phyloP scores from a whole-genome alignment of 331 rosid genomes.

The Rosa hybrid region DNA sequence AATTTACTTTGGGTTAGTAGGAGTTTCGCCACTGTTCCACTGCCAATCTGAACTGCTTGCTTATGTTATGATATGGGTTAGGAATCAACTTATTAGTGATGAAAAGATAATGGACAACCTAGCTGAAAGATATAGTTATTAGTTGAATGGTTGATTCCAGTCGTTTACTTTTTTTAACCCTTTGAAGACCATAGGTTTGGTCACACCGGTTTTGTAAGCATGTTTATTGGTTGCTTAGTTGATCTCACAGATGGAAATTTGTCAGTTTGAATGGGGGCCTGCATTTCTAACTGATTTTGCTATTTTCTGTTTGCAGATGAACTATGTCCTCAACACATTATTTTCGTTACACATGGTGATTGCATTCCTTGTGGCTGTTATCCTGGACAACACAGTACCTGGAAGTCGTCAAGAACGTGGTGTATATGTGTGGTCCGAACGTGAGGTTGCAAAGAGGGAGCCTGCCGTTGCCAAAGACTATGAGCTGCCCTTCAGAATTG shows the following conservation, averaged over 20 bases:
- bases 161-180: not conserved
- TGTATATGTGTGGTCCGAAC: constrained; percentile 88
- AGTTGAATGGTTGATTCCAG: not conserved
- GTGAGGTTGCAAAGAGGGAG: constrained; percentile 80
- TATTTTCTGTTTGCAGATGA: constrained; percentile 50
- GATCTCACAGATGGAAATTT: not conserved
- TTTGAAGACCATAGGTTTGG: not conserved
- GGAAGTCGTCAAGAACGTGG: constrained; percentile 94
- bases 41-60: not conserved
- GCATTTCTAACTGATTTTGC: not conserved
- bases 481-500: constrained; percentile 70
- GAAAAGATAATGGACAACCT: not conserved
- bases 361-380: constrained; percentile 85
- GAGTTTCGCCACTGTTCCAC: not conserved
- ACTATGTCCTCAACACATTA: constrained; percentile 73
- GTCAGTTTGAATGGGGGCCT: not conserved
- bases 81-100: not conserved
- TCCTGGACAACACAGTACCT: constrained; percentile 95
- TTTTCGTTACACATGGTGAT: constrained; percentile 85
- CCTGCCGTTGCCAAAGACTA: constrained; percentile 82
- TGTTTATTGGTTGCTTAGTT: not conserved
- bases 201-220: not conserved
- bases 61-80: not conserved
- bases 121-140: not conserved
- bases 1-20: not conserved